Base-by-base conservation (phyloP, 352 stramenopile species). In the Phytophthora quininea region DNA sequence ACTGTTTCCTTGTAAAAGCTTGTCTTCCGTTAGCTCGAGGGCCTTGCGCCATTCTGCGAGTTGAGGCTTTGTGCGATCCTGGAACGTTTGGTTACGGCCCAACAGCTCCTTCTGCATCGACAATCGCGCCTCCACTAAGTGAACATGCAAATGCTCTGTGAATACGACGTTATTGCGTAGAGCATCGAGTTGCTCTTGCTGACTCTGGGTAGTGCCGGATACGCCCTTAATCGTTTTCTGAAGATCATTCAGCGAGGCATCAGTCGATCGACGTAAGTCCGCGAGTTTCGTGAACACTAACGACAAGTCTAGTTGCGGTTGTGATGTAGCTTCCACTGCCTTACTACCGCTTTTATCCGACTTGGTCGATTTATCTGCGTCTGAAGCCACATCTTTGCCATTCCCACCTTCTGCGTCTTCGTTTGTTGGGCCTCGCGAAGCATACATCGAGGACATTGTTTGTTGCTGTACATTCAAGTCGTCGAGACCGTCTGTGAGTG, bases 211-310 rank as follows among this genome's bases (percentile, higher is more conserved):
- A n/a, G 68, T 70, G 4, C 64, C 72, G 14, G 69, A 70, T 8
- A 86, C 58, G 12, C 73, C 69, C 12, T 76, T 71, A 24, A 95
- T 73, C 40, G 68, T 79, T 58, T 83, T 65, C 45, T 89, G 77
- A 29, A 92, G 69, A 11, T 77, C 72, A 15, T 79, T 82, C 6
- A 92, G 58, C 2, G 83, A 88, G 2, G 77, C 78, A 62, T 91
- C 79, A 4, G 83, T 91, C 8, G 78, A 71, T 15, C 84, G 76
- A 0, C 83, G 79, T 57, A 95, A 54, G 35, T 93, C 86, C 0
- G 84, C 76, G 54, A 93, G 86, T 53, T 91, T 93, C 15, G 84
- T 87, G 55, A 95, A 95, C 45, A 95, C 84, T 19, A 95, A 68
- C 45, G 86, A 95, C 30, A 95, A 59, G 74, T 93, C 84, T 1